Conservation (phyloP, 2,329 filamentous ascomycete species). For the Aspergillus oerlinghausenensis region DNA sequence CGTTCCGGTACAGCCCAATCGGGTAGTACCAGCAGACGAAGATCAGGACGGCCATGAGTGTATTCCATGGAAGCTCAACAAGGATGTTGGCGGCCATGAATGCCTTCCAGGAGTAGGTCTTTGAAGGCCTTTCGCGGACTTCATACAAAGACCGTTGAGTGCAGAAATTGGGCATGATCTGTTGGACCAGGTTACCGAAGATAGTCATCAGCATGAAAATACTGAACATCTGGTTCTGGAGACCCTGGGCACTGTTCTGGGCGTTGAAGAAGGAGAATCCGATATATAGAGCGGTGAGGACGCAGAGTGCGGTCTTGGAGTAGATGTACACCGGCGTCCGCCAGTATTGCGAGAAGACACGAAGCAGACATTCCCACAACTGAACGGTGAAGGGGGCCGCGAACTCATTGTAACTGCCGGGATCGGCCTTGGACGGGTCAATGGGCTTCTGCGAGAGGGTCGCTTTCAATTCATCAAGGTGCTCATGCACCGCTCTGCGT, state of each 20-base stretch:
- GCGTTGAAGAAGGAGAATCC: constrained; percentile 79
- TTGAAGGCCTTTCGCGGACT: constrained; percentile 58
- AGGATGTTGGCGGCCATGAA: constrained; percentile 69
- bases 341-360: constrained; percentile 91
- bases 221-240: constrained; percentile 87
- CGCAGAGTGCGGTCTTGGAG: constrained; percentile 68
- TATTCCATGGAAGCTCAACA: constrained; percentile 66
- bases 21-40: constrained; percentile 67
- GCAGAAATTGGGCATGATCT: constrained; percentile 58
- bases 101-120: constrained; percentile 69
- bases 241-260: constrained; percentile 68
- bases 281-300: constrained; percentile 67
- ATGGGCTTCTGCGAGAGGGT: constrained; percentile 38
- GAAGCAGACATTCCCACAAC: constrained; percentile 61
- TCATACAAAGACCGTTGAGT: constrained; percentile 57
- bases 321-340: constrained; percentile 85
- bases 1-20: constrained; percentile 45
- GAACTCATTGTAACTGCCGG: constrained; percentile 67
- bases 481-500: constrained; percentile 51
- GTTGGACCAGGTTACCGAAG: constrained; percentile 57
- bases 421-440: constrained; percentile 36
- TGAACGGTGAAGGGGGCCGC: constrained; percentile 70
- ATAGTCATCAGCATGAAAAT: constrained; percentile 83
- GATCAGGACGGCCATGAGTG: constrained; percentile 58
- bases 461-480: constrained; percentile 50